Evolutionary conservation across 192 early-diverging fungal species (phyloP), one percentile per base, ranked within the genome.

Genomic region (Dissophora globulifera): DNA sequence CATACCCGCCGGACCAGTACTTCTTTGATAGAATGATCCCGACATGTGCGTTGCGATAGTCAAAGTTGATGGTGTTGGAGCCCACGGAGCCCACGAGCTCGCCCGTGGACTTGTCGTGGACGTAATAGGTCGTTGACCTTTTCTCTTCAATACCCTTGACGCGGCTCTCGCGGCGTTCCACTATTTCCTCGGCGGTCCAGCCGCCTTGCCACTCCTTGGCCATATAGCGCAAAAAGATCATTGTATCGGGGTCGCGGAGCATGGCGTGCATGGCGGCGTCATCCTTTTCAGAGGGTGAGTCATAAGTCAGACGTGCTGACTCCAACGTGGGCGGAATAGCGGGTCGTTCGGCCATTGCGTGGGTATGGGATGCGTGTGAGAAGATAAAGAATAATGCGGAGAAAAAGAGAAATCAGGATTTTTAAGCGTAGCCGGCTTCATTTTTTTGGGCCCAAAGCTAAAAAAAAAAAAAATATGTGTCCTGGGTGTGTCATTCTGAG

Each of bases 1-100:
- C 72, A 55, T 76, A 76, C 7, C 72, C 72, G 17, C 63, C 63
- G 2, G 50, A 58, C 62, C 64, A 67, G 31, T 62, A 76, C 52
- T 76, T 76, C 38, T 76, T 67, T 58, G 58, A 54, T 0, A 76
- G 29, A 50, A 76, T 76, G 46, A 76, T 76, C 11, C 72, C 72
- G 6, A 76, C 72, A 20, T 29, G n/a, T 4, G 72, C 51, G 35
- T 76, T 60, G 19, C 72, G 50, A 12, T 67, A 51, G 16, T 25
- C 25, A 19, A 38, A 11, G 25, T 61, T 61, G 35, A 76, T 76
- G 0, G 13, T 10, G 31, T 76, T 76, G 0, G 72, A 56, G 20
- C 72, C 72, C 50, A 59, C 56, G 20, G 67, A 62, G 2, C 72
- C 72, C 3, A 52, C 72, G 1, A 76, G 38, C n/a, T 76, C 72